Conservation (phyloP, 1,139 yeast genomes). For the Meyerozyma guilliermondii region DNA sequence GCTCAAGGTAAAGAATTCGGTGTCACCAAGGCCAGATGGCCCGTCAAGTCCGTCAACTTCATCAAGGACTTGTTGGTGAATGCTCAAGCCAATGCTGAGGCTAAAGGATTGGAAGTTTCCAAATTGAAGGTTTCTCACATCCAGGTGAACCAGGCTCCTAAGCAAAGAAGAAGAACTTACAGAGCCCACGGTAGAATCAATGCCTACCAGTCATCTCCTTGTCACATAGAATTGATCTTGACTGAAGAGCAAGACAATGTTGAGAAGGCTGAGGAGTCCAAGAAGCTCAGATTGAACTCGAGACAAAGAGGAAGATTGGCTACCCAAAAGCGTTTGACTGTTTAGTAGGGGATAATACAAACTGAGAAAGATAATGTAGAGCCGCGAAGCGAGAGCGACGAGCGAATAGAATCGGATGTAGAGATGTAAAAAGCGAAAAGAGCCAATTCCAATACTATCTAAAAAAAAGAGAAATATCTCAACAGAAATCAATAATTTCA, state of each 20-base stretch:
- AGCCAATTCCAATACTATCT: no score
- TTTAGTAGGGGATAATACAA: slow-evolving; percentile 8
- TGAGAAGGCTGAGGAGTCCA: slow-evolving; percentile 86
- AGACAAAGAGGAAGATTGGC: slow-evolving; percentile 94
- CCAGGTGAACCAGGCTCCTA: slow-evolving; percentile 99
- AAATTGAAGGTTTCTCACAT: slow-evolving; percentile 95
- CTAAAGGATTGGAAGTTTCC: slow-evolving; percentile 96
- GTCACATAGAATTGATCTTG: slow-evolving; percentile 96
- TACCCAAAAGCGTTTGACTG: slow-evolving; percentile 63
- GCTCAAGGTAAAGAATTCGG: slow-evolving; percentile 99
- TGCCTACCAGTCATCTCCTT: slow-evolving; percentile 98
- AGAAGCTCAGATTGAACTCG: slow-evolving; percentile 74
- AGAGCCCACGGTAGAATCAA: slow-evolving; percentile 99
- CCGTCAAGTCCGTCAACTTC: slow-evolving; percentile 96
- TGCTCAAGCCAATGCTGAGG: slow-evolving; percentile 99
- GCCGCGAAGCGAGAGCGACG: no score
- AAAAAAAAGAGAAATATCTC: no score
- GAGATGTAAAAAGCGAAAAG: no score
- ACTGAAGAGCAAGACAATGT: slow-evolving; percentile 94
- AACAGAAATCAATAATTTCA: no score
- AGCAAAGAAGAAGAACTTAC: slow-evolving; percentile 99
- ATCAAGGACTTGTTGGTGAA: slow-evolving; percentile 91
- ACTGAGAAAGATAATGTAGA: neutral
- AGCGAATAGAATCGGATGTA: no score
- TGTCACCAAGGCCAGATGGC: slow-evolving; percentile 99